Evolutionary conservation across 345 rosid species (phyloP).

Genomic region (Salix koriyanagi): DNA sequence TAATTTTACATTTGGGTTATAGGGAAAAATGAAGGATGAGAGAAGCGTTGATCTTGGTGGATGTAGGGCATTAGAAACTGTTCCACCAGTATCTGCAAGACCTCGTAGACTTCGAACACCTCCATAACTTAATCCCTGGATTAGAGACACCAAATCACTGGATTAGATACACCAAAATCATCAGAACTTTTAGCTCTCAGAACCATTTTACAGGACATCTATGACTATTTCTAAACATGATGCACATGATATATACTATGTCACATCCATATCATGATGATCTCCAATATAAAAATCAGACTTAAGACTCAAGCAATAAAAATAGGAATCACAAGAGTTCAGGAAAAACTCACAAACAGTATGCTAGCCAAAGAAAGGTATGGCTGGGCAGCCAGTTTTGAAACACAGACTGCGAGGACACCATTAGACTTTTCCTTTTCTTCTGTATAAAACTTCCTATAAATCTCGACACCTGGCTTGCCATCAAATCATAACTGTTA

Average conservation of each 20-base stretch:
- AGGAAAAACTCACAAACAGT: slow-evolving; percentile 54
- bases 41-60: slow-evolving; percentile 59
- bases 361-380: slow-evolving; percentile 46
- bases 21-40: slow-evolving; percentile 59
- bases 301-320: not conserved
- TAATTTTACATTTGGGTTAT: slow-evolving; percentile 54
- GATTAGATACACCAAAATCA: slow-evolving; percentile 7
- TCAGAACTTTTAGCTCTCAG: not conserved
- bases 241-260: not conserved
- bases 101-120: not conserved
- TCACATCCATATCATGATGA: not conserved
- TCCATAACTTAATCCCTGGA: slow-evolving; percentile 48
- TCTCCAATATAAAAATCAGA: not conserved
- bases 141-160: slow-evolving; percentile 28
- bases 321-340: not conserved
- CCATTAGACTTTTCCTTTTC: slow-evolving; percentile 62
- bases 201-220: not conserved
- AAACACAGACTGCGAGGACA: slow-evolving; percentile 55
- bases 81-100: not conserved
- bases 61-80: slow-evolving; percentile 54
- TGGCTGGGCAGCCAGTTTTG: slow-evolving; percentile 52
- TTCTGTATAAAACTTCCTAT: slow-evolving; percentile 62
- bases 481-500: not conserved
- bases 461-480: slow-evolving; percentile 49
- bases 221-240: not conserved